A percentile compares a stretch with the other conserved stretches of the same genome.
Evolutionary conservation across 306 rosid species (phyloP).

Genomic region (Neltuma alba): DNA sequence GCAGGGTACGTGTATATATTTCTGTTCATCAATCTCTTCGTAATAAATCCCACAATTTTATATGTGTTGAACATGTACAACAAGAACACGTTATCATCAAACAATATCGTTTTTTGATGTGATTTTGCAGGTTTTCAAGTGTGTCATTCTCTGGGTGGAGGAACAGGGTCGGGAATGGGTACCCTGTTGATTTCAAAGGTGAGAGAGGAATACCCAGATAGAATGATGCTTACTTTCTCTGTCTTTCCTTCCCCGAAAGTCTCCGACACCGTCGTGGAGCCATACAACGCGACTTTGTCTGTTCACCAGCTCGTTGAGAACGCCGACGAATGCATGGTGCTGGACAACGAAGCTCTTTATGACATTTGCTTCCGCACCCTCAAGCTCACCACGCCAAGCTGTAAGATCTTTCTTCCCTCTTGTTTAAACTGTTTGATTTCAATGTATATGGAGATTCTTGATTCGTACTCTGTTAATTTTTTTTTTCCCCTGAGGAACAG

Average conservation of each 20-base stretch:
- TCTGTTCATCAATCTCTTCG: background rate
- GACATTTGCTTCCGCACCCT: slow-evolving; percentile 78
- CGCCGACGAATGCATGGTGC: slow-evolving; percentile 78
- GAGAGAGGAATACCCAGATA: slow-evolving; percentile 69
- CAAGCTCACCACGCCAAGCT: slow-evolving; percentile 75
- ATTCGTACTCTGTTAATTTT: background rate
- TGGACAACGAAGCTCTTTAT: slow-evolving; percentile 30
- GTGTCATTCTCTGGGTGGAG: slow-evolving; percentile 77
- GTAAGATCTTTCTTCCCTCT: slow-evolving; percentile 39
- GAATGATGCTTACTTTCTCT: slow-evolving; percentile 79
- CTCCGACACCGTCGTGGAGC: slow-evolving; percentile 68
- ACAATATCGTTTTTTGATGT: background rate
- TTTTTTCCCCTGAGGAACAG: slow-evolving; percentile 35
- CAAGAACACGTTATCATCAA: background rate
- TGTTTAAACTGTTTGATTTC: background rate
- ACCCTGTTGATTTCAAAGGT: slow-evolving; percentile 70
- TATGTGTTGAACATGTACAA: too few species aligned
- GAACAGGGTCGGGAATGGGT: slow-evolving; percentile 81
- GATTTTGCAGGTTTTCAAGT: slow-evolving; percentile 62
- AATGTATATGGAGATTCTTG: background rate
- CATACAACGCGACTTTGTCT: slow-evolving; percentile 68
- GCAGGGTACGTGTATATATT: slow-evolving; percentile 51
- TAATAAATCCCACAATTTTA: background rate
- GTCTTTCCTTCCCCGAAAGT: slow-evolving; percentile 39
- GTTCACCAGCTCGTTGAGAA: slow-evolving; percentile 76